Percentiles rank a stretch among this genome's conserved stretches.
phyloP scores from a whole-genome alignment of 306 rosid genomes.

The Dalbergia oliveri region DNA sequence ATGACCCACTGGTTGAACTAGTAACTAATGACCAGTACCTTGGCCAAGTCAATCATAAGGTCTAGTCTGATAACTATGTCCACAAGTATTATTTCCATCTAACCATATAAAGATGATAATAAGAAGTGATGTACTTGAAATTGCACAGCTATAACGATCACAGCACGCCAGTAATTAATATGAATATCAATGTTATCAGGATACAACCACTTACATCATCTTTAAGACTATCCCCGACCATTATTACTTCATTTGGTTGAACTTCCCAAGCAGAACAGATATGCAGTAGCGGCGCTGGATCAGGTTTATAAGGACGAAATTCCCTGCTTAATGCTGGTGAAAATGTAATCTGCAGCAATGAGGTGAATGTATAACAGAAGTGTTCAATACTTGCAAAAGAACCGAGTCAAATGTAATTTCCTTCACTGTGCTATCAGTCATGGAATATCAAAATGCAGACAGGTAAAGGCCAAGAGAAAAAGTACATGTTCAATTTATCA shows the following conservation, averaged over 20 bases:
- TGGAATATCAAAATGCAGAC: neutral
- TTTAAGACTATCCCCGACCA: constrained; percentile 95
- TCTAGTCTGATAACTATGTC: neutral
- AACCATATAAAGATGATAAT: neutral
- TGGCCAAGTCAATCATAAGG: too few species aligned
- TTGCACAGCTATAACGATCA: constrained; percentile 22
- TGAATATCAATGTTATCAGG: constrained; percentile 4
- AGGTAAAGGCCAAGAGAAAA: neutral
- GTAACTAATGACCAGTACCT: too few species aligned
- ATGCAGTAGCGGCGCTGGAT: constrained; percentile 88
- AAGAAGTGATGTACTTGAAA: constrained; percentile 26
- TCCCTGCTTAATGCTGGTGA: constrained; percentile 93
- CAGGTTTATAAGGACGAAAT: constrained; percentile 85
- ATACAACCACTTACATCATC: constrained; percentile 74
- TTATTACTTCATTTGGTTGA: constrained; percentile 85
- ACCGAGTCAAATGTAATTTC: constrained; percentile 14
- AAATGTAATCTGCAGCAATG: constrained; percentile 75
- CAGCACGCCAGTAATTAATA: constrained; percentile 7
- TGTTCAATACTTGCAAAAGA: constrained; percentile 11
- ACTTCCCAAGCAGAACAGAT: constrained; percentile 91
- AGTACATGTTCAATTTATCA: neutral
- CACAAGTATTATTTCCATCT: neutral
- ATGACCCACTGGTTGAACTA: too few species aligned
- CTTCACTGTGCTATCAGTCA: constrained; percentile 1
- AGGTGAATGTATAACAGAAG: constrained; percentile 3